Evolutionary conservation across 495 filamentous ascomycete species (phyloP).

Genomic region (Jackrogersella multiformis): DNA sequence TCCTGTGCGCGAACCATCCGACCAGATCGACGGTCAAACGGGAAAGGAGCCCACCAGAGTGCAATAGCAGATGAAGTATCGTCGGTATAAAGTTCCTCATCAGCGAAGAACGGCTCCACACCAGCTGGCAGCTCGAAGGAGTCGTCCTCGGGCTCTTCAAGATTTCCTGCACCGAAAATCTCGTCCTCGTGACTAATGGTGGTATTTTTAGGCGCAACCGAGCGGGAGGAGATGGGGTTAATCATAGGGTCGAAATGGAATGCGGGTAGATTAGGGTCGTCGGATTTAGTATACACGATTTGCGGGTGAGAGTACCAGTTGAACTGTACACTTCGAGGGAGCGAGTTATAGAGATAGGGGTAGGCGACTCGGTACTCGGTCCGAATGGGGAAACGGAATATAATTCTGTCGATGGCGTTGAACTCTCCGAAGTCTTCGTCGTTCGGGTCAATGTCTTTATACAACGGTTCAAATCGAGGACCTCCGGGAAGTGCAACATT

Average conservation of each 20-base stretch:
- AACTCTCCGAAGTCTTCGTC: constrained; percentile 99
- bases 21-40: constrained; percentile 97
- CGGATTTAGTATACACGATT: constrained; percentile 86
- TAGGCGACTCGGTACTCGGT: constrained; percentile 96
- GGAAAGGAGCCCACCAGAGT: constrained; percentile 98
- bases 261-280: constrained; percentile 88
- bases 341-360: constrained; percentile 94
- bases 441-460: constrained; percentile 99
- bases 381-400: constrained; percentile 94
- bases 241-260: constrained; percentile 99
- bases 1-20: constrained; percentile 97
- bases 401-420: constrained; percentile 99
- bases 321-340: constrained; percentile 92
- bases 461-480: constrained; percentile 95
- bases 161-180: constrained; percentile 85
- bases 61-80: constrained; percentile 94
- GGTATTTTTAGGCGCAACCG: constrained; percentile 94
- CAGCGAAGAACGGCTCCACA: constrained; percentile 86
- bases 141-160: constrained; percentile 79
- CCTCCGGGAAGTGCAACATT: constrained; percentile 98
- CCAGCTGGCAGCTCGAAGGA: constrained; percentile 84
- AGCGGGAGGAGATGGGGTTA: constrained; percentile 95
- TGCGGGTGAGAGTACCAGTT: constrained; percentile 96
- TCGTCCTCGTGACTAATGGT: constrained; percentile 94
- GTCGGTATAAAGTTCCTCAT: constrained; percentile 87